phyloP scores from a whole-genome alignment of 495 filamentous ascomycete genomes.

The Penicillium steckii region DNA sequence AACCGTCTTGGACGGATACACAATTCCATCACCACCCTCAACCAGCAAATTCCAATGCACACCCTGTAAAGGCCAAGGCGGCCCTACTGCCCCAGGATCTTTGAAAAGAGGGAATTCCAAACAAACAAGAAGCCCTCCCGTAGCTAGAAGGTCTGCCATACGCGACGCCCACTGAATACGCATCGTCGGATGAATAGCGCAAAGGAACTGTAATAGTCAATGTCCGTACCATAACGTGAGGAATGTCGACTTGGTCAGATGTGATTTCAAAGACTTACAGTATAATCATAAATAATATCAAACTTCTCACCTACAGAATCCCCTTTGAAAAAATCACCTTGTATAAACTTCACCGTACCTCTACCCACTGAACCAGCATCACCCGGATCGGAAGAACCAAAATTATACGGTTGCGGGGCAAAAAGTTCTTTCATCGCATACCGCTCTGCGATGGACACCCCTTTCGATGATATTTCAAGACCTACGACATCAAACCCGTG shows the following conservation, averaged over 20 bases:
- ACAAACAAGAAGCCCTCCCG: constrained; percentile 37
- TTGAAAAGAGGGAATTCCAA: constrained; percentile 44
- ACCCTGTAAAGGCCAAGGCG: constrained; percentile 37
- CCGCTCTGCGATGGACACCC: constrained; percentile 14
- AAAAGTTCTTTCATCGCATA: constrained; percentile 17
- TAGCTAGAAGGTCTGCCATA: constrained; percentile 31
- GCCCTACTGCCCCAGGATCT: constrained; percentile 32
- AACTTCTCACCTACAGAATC: constrained; percentile 37
- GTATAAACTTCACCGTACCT: constrained; percentile 46
- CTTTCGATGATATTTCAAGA: constrained; percentile 28
- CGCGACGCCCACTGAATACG: constrained; percentile 32
- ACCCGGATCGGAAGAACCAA: too few relatives aligned
- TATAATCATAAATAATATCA: constrained; percentile 78
- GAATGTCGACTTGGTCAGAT: too few relatives aligned
- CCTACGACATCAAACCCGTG: constrained; percentile 31
- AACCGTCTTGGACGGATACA: neutral
- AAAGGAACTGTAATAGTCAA: constrained; percentile 41
- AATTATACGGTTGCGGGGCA: constrained; percentile 16
- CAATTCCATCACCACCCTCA: constrained; percentile 17
- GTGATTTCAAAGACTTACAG: constrained; percentile 58
- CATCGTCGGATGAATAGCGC: constrained; percentile 37
- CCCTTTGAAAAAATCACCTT: constrained; percentile 65
- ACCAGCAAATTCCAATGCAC: constrained; percentile 34
- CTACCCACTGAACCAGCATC: too few relatives aligned
- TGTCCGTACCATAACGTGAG: too few relatives aligned